These are phyloP conservation scores for Limonium bicolor DNA, from an alignment of 148 eudicot genomes.

Conservation along the genomic window DNA sequence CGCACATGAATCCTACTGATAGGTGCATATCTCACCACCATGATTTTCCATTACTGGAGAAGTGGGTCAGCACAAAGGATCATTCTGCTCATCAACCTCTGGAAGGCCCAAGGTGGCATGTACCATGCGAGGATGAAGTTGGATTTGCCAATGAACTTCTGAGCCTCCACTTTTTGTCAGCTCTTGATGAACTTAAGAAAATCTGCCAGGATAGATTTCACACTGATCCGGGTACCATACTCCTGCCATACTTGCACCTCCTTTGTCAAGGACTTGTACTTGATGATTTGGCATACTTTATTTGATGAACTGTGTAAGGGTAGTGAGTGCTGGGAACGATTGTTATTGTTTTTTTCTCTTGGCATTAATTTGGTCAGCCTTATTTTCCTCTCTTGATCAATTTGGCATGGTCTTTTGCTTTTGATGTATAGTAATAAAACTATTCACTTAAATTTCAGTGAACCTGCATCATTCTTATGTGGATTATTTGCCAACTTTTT, in stretches of 20 bases:
- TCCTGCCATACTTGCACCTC: background rate
- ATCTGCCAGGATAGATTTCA: conserved; percentile 72
- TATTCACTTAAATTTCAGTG: background rate
- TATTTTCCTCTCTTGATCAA: background rate
- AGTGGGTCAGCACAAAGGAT: conserved; percentile 81
- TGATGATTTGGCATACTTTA: background rate
- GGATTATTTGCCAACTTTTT: conserved; percentile 1
- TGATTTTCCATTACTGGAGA: conserved; percentile 51
- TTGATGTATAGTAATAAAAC: background rate
- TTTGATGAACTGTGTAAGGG: no score
- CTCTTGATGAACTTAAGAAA: conserved; percentile 64
- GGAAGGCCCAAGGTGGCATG: conserved; percentile 77
- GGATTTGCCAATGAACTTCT: conserved; percentile 83
- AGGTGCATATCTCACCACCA: conserved; percentile 72
- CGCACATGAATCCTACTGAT: no score
- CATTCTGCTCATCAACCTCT: conserved; percentile 29
- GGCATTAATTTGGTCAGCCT: background rate
- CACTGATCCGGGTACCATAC: conserved; percentile 62
- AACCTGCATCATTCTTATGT: background rate
- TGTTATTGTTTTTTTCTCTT: background rate
- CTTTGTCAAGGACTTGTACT: background rate
- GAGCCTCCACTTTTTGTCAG: conserved; percentile 63
- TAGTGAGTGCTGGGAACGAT: no score
- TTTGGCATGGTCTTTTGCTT: background rate
- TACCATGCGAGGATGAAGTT: conserved; percentile 65